phyloP scores from a whole-genome alignment of 2,329 filamentous ascomycete genomes.

The Periconia sp. region DNA sequence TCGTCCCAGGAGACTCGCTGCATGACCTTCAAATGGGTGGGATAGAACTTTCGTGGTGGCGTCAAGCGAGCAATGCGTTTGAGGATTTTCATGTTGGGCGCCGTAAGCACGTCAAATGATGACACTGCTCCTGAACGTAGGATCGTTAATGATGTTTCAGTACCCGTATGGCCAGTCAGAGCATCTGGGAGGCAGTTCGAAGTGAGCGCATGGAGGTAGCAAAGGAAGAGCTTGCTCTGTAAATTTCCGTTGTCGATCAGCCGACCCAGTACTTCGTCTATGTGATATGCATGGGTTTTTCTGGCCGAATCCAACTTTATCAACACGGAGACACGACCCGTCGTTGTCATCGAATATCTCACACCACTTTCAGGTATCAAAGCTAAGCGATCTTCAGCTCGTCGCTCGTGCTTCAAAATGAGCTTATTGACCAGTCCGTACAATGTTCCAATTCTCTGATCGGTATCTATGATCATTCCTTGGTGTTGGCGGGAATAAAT shows the following conservation, averaged over 20 bases:
- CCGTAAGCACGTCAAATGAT: slow-evolving; percentile 49
- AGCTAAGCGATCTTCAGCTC: slow-evolving; percentile 37
- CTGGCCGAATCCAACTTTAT: slow-evolving; percentile 15
- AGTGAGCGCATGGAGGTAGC: slow-evolving; percentile 58
- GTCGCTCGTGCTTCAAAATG: slow-evolving; percentile 14
- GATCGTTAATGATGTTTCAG: slow-evolving; percentile 55
- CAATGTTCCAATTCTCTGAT: slow-evolving; percentile 28
- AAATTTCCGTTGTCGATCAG: slow-evolving; percentile 55
- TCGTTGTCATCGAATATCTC: slow-evolving; percentile 2
- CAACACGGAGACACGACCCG: slow-evolving; percentile 14
- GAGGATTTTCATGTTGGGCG: slow-evolving; percentile 21
- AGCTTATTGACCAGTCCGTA: slow-evolving; percentile 27
- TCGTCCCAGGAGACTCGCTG: slow-evolving; percentile 49
- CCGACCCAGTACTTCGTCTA: slow-evolving; percentile 55
- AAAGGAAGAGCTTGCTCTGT: slow-evolving; percentile 55
- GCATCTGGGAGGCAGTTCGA: slow-evolving; percentile 55
- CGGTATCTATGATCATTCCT: slow-evolving; percentile 25
- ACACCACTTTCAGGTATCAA: slow-evolving; percentile 30
- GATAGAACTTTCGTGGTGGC: slow-evolving; percentile 49
- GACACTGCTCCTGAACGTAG: slow-evolving; percentile 52
- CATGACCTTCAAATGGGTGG: slow-evolving; percentile 43
- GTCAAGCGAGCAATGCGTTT: slow-evolving; percentile 31
- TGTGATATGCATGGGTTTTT: slow-evolving; percentile 47
- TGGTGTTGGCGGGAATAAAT: slow-evolving; percentile 29
- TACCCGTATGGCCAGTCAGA: slow-evolving; percentile 55